Conservation (phyloP, 2,329 filamentous ascomycete species). For the Dothideomycetidae sp. region DNA sequence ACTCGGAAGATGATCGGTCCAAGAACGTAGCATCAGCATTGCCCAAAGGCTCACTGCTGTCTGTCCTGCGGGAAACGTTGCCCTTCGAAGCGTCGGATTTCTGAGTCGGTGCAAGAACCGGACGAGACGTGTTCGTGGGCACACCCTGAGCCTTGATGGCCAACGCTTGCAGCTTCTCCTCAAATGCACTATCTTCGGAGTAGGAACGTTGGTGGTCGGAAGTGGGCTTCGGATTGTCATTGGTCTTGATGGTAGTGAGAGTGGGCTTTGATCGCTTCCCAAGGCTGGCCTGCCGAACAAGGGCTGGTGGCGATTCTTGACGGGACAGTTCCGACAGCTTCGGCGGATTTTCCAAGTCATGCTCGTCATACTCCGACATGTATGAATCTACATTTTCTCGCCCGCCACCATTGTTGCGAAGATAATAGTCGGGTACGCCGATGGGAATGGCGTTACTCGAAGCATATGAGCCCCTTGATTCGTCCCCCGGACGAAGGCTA, state of each 20-base stretch:
- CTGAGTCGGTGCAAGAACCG: slow-evolving; percentile 5
- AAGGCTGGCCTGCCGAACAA: slow-evolving; percentile 36
- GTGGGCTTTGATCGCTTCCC: slow-evolving; percentile 34
- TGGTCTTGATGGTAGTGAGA: slow-evolving; percentile 33
- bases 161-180: slow-evolving; percentile 4
- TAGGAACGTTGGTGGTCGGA: slow-evolving; percentile 5
- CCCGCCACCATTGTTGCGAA: slow-evolving; percentile 16
- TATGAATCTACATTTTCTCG: slow-evolving; percentile 7
- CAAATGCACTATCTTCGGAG: slow-evolving; percentile 7
- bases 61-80: slow-evolving; percentile 9
- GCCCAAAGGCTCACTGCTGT: slow-evolving; percentile 18
- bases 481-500: slow-evolving; percentile 15
- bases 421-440: slow-evolving; percentile 27
- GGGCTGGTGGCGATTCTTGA: slow-evolving; percentile 18
- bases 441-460: slow-evolving; percentile 36
- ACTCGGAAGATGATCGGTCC: slow-evolving; percentile 22
- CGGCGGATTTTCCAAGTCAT: slow-evolving; percentile 2
- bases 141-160: not conserved
- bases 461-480: slow-evolving; percentile 30
- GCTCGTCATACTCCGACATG: slow-evolving; percentile 7
- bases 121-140: too few relatives aligned
- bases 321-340: not conserved
- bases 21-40: slow-evolving; percentile 22
- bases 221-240: slow-evolving; percentile 19
- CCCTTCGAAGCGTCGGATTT: slow-evolving; percentile 9